Evolutionary conservation across 2,329 filamentous ascomycete genomes (phyloP).

Genomic region (Penicillium rolfsii): DNA sequence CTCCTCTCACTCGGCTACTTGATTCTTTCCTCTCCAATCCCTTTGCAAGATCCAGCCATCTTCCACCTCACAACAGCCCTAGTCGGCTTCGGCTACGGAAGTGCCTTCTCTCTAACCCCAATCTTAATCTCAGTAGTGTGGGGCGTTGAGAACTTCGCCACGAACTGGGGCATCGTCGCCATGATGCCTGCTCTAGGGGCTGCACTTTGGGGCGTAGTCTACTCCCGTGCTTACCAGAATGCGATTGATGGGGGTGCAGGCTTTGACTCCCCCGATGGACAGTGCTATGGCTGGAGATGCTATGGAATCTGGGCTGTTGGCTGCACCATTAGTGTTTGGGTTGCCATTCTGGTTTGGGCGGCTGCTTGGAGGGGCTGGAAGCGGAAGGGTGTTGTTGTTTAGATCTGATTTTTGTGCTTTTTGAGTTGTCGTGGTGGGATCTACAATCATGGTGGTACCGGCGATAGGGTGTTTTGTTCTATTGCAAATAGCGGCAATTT

Average conservation of each 20-base stretch:
- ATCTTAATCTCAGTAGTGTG: constrained; percentile 96
- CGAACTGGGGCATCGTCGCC: constrained; percentile 94
- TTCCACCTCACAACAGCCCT: constrained; percentile 86
- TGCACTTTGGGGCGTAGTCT: constrained; percentile 88
- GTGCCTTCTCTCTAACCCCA: constrained; percentile 84
- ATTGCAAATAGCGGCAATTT: background rate
- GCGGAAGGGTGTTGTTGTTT: constrained; percentile 72
- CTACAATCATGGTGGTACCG: background rate
- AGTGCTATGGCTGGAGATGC: constrained; percentile 82
- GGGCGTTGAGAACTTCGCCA: constrained; percentile 98
- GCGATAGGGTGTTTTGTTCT: background rate
- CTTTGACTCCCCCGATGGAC: constrained; percentile 46
- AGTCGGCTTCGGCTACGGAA: constrained; percentile 90
- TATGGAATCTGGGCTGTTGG: constrained; percentile 90
- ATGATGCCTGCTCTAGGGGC: constrained; percentile 88
- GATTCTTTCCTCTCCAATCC: constrained; percentile 76
- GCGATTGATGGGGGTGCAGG: constrained; percentile 43
- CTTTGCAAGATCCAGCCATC: constrained; percentile 74
- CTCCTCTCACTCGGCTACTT: constrained; percentile 76
- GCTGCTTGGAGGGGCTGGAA: constrained; percentile 89
- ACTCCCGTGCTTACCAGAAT: constrained; percentile 59
- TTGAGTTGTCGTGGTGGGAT: background rate
- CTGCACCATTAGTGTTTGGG: constrained; percentile 69
- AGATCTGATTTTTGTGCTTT: constrained; percentile 5
- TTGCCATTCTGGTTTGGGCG: constrained; percentile 71